Conservation (phyloP, 257 asterid species). For the Striga asiatica region DNA sequence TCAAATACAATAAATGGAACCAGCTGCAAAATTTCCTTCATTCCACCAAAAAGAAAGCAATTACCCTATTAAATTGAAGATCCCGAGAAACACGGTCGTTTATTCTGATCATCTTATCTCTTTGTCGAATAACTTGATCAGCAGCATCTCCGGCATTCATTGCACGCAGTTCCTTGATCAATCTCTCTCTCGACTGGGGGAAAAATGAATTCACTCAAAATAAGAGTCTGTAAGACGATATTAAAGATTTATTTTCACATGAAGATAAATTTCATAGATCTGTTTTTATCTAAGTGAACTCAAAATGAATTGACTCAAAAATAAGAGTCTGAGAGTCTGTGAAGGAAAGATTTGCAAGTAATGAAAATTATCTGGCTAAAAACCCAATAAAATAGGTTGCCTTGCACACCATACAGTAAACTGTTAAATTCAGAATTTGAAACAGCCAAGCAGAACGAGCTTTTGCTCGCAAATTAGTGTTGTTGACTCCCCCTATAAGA, state of each 20-base stretch:
- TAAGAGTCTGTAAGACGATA: constrained; percentile 11
- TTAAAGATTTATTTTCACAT: constrained; percentile 1
- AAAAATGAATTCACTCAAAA: constrained; percentile 14
- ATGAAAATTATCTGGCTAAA: not conserved
- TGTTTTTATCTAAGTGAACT: not conserved
- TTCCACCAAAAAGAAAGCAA: not conserved
- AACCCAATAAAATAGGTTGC: not conserved
- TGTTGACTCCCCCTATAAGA: not conserved
- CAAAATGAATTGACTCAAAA: not conserved
- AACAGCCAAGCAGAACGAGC: constrained; percentile 10
- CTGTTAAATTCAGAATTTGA: constrained; percentile 7
- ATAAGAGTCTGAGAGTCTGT: not conserved
- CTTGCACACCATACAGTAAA: constrained; percentile 7
- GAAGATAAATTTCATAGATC: not conserved
- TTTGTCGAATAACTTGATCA: constrained; percentile 84
- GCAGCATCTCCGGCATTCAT: constrained; percentile 99
- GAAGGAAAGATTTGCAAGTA: not conserved
- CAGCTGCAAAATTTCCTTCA: not conserved
- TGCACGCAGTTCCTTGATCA: constrained; percentile 70
- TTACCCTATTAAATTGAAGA: constrained; percentile 62
- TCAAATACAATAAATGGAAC: constrained; percentile 13
- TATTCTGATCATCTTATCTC: constrained; percentile 71
- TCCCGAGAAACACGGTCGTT: constrained; percentile 83
- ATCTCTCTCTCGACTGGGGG: constrained; percentile 74
- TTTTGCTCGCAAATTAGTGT: not conserved